Evolutionary conservation across 345 rosid species (phyloP), one percentile per base, ranked within the genome.

Genomic region (Cardamine occulta): DNA sequence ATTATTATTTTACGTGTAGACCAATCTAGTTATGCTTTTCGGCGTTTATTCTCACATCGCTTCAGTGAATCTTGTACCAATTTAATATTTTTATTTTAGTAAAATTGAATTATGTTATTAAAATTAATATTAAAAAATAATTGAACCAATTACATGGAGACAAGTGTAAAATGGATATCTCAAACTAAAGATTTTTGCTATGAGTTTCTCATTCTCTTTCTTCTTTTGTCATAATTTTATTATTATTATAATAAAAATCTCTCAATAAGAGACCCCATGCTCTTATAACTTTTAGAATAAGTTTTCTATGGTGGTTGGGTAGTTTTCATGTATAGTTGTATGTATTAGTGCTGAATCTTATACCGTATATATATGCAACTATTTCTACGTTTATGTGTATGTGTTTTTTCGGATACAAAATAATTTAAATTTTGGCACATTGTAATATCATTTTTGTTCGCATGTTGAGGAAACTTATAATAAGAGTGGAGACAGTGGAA

Each of bases 401-500:
- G 66, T 24, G 12, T 42, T 40, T 64, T 34, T 15, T 19, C 45
- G 56, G 68, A 52, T 26, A 68, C 7, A 51, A 76, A 29, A 62
- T 21, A 32, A 76, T 51, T 37, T 24, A 21, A 8, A 7, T 9
- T 21, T 75, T 51, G 62, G 72, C 45, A 52, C 3, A 35, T 35
- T 51, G 18, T 40, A 39, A 42, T 29, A 76, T 40, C 49, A 40
- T 61, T n/a, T 69, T 69, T 53, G 70, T 62, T 76, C 70, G 21
- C 26, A 69, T 48, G 19, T 62, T 62, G 65, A 69, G 29, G 40
- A 44, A 52, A 54, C 51, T 31, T 69, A 69, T 8, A 32, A 53
- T 29, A 68, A 68, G 69, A 68, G 71, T 18, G 23, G 74, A 63
- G 80, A 62, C 75, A 76, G 7, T 9, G 69, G 69, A 35, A 26